phyloP scores from a whole-genome alignment of 1,284 basidiomycete genomes.

The Ustilago trichophora region DNA sequence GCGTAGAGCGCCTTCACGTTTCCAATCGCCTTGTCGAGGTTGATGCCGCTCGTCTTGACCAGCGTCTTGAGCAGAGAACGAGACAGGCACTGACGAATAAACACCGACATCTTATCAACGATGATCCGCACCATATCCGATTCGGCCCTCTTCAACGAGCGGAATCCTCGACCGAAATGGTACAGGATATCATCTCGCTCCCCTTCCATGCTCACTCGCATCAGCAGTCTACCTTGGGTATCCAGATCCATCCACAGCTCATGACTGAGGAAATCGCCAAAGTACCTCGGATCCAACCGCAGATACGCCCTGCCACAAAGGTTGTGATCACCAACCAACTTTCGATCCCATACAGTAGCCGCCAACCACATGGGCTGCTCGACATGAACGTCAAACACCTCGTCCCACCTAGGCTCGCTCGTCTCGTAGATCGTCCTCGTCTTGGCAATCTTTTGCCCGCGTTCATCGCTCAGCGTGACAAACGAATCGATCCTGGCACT shows the following conservation, averaged over 20 bases:
- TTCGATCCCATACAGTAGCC: slow-evolving; percentile 90
- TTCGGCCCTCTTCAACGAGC: slow-evolving; percentile 91
- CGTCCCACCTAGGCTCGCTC: slow-evolving; percentile 91
- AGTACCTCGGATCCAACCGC: slow-evolving; percentile 86
- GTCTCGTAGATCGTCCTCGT: slow-evolving; percentile 95
- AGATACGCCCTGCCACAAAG: slow-evolving; percentile 90
- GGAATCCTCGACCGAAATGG: slow-evolving; percentile 95
- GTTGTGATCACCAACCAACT: slow-evolving; percentile 75
- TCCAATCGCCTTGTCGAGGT: slow-evolving; percentile 63
- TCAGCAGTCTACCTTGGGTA: slow-evolving; percentile 81
- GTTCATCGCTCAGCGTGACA: slow-evolving; percentile 91
- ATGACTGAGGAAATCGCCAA: slow-evolving; percentile 87
- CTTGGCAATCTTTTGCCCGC: slow-evolving; percentile 88
- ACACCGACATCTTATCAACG: slow-evolving; percentile 98
- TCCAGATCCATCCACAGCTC: slow-evolving; percentile 94
- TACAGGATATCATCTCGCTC: slow-evolving; percentile 98
- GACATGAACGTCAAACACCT: slow-evolving; percentile 93
- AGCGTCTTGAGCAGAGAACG: slow-evolving; percentile 72
- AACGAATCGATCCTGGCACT: slow-evolving; percentile 77
- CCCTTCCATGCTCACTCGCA: slow-evolving; percentile 96
- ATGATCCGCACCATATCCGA: slow-evolving; percentile 95
- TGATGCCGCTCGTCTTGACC: slow-evolving; percentile 61
- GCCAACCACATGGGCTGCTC: slow-evolving; percentile 86
- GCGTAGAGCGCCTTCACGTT: slow-evolving; percentile 64
- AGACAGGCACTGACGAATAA: slow-evolving; percentile 89